A percentile compares a stretch with the other conserved stretches of the same genome.
These are phyloP conservation scores for Ustilago loliicola DNA, from an alignment of 1,284 basidiomycete species.

Conservation along the genomic window DNA sequence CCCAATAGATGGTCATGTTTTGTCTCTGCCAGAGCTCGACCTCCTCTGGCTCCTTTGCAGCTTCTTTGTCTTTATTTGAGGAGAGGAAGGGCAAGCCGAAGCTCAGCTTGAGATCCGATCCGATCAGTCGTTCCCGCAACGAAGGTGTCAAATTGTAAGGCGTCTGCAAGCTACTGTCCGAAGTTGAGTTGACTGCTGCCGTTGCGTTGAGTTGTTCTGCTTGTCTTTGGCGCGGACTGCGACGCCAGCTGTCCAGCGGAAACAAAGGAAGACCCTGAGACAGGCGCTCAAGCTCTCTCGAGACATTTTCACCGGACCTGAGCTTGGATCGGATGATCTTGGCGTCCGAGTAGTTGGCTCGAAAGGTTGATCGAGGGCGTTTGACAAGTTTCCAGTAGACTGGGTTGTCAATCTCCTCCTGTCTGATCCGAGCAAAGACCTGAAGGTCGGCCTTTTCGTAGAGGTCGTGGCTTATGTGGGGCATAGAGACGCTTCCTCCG, in stretches of 20 bases:
- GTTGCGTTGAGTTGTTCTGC: neutral
- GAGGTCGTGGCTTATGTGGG: constrained; percentile 19
- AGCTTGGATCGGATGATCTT: constrained; percentile 31
- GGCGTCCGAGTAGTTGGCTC: constrained; percentile 31
- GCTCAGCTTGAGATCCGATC: constrained; percentile 18
- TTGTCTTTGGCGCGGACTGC: neutral
- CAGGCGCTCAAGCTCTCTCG: constrained; percentile 32
- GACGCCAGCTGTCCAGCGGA: constrained; percentile 16
- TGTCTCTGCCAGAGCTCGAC: constrained; percentile 39
- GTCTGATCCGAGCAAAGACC: constrained; percentile 23
- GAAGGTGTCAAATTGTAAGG: constrained; percentile 27
- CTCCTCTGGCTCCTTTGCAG: neutral
- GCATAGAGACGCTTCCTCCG: constrained; percentile 5
- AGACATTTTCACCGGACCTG: constrained; percentile 26
- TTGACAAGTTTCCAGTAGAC: constrained; percentile 34
- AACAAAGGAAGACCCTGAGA: constrained; percentile 33
- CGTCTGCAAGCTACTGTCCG: constrained; percentile 13
- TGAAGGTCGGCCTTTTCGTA: constrained; percentile 33
- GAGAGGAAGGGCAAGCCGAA: constrained; percentile 31
- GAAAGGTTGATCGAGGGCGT: constrained; percentile 16
- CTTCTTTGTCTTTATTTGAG: constrained; percentile 5
- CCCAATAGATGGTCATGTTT: constrained; percentile 32
- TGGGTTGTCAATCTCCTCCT: constrained; percentile 25
- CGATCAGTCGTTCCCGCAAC: constrained; percentile 24
- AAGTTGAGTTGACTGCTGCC: neutral